A percentile compares a stretch with the other conserved stretches of the same genome.
Conservation (phyloP, 805 yeast species). For the Myxozyma mucilagina region DNA sequence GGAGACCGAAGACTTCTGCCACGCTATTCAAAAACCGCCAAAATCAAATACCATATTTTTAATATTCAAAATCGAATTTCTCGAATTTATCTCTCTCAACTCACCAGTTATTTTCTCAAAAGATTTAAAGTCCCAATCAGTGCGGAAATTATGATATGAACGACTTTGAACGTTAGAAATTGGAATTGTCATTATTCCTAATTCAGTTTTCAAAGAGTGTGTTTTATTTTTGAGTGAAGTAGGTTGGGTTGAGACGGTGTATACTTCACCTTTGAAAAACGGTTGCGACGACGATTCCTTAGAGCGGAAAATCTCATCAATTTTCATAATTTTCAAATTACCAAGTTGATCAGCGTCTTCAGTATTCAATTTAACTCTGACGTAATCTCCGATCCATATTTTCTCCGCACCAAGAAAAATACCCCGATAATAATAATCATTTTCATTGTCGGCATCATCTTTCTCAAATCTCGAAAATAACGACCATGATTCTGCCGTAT, state of each 20-base stretch:
- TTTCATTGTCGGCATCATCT: not conserved
- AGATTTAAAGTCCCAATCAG: not conserved
- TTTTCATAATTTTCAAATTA: not conserved
- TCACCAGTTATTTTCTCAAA: not conserved
- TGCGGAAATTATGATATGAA: not conserved
- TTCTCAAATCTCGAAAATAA: not conserved
- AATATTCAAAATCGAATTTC: not conserved
- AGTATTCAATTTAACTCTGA: not conserved
- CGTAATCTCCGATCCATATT: slow-evolving; percentile 2
- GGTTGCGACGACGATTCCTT: not conserved
- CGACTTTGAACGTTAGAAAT: not conserved
- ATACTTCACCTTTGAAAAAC: not conserved
- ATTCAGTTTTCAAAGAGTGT: not conserved
- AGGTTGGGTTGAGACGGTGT: not conserved
- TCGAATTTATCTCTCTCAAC: not conserved
- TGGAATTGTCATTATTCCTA: not conserved
- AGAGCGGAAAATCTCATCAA: not conserved
- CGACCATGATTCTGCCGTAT: not conserved
- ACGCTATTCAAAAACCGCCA: not conserved
- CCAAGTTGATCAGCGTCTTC: not conserved
- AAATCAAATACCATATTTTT: not conserved
- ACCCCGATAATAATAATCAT: not conserved
- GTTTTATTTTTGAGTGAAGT: not conserved
- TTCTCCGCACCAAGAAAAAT: slow-evolving; percentile 4
- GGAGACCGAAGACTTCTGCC: too few species aligned